Evolutionary conservation across 768 basidiomycete species (phyloP), one percentile per base, ranked within the genome.

Genomic region (Saitozyma podzolica): DNA sequence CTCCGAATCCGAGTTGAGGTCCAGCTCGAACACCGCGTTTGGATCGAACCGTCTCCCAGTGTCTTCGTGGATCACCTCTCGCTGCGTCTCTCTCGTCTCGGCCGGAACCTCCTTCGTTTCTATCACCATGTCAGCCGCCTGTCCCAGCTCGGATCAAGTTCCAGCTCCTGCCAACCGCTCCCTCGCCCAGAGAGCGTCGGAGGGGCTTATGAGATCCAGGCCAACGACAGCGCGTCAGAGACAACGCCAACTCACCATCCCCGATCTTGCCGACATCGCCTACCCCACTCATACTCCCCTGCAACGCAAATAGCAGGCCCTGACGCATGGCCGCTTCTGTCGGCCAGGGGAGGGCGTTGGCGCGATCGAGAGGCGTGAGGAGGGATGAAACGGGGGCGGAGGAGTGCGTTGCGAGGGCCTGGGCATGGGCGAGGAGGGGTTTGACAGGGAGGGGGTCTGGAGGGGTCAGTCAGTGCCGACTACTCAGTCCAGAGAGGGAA

Each of bases 1-100:
- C 29, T 74, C 73, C 29, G 69, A 71, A 51, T 75, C 74, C 19
- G 72, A 74, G 48, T 74, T 72, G 54, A 76, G 70, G 39, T 72
- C 75, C 19, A 76, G 56, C 20, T 66, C 59, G 63, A 67, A 76
- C 6, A 76, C 70, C 9, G 70, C 69, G 45, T 68, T 56, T 9
- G 68, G 68, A 52, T 69, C 69, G 54, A 58, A 68, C 56, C 61
- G 53, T 43, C 71, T 57, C 11, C 59, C 40, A n/a, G 54, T 57
- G 39, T 72, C 70, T 63, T 75, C 74, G 37, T 67, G 68, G 9
- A 54, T 48, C 0, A 50, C 53, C 41, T 55, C 40, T 17, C 39
- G 29, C 20, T 59, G 58, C n/a, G 8, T 37, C 17, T 59, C 39
- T 29, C 45, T 11, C 19, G 42, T 1, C 14, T 61, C 61, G 29